Percentiles rank a stretch among this genome's conserved stretches.
Evolutionary conservation across 768 basidiomycete genomes (phyloP).

Genomic region (Termitomyces sp.): DNA sequence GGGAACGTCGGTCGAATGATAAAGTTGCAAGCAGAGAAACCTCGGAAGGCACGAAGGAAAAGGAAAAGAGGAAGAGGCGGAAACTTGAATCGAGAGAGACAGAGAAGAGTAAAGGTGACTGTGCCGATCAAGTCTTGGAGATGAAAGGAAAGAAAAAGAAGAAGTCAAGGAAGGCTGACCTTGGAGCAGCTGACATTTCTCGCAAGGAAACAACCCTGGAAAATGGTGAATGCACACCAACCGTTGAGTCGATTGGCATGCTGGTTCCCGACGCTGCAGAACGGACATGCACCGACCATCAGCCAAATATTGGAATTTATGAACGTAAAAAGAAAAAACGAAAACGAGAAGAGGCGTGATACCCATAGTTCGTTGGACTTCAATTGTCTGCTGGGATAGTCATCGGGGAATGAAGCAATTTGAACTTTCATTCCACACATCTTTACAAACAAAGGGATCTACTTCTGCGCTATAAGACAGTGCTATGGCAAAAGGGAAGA

Average conservation of each 20-base stretch:
- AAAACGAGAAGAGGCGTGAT: constrained; percentile 7
- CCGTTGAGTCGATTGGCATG: neutral
- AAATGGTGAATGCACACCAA: neutral
- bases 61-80: constrained; percentile 17
- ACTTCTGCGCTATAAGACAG: constrained; percentile 3
- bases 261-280: neutral
- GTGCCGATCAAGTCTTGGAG: neutral
- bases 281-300: neutral
- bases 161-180: neutral
- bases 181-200: neutral
- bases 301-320: neutral
- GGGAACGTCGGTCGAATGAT: neutral
- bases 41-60: neutral
- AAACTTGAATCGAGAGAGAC: constrained; percentile 7
- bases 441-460: constrained; percentile 13
- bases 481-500: neutral
- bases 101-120: neutral
- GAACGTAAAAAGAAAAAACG: constrained; percentile 12
- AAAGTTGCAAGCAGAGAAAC: neutral
- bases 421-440: constrained; percentile 10
- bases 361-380: neutral
- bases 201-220: neutral
- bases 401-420: constrained; percentile 3
- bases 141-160: constrained; percentile 7
- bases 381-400: neutral